Conservation (phyloP, 441 rosid genomes). For the Flueggea neowawraea region DNA sequence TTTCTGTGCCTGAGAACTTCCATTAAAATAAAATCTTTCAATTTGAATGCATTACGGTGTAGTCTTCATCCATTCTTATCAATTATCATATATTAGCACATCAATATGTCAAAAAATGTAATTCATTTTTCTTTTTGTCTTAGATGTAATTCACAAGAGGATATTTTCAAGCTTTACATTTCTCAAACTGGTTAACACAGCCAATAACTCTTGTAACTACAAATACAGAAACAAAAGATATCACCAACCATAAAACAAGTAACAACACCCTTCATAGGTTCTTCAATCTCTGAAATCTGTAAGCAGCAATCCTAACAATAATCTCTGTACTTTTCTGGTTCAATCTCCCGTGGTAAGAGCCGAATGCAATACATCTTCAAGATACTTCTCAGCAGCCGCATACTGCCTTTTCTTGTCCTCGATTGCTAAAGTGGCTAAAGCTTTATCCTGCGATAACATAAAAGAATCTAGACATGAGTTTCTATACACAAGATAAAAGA, state of each 20-base stretch:
- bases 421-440: conserved; percentile 87
- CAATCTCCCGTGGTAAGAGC: conserved; percentile 61
- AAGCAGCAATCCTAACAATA: not conserved
- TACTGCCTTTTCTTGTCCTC: conserved; percentile 95
- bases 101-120: no score
- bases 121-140: no score
- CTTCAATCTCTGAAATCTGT: not conserved
- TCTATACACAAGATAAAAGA: not conserved
- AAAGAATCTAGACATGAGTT: not conserved
- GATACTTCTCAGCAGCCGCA: conserved; percentile 89
- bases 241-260: not conserved
- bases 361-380: conserved; percentile 86
- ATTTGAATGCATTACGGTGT: no score
- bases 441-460: conserved; percentile 64
- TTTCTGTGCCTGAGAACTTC: no score
- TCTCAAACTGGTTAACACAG: no score
- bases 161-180: no score
- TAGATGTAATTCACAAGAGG: not conserved
- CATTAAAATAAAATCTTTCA: no score
- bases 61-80: no score
- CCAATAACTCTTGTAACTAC: no score
- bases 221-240: no score
- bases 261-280: not conserved
- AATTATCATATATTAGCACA: no score
- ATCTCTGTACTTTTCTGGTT: not conserved